Evolutionary conservation across 306 rosid species (phyloP).

Genomic region (Cicer bijugum): DNA sequence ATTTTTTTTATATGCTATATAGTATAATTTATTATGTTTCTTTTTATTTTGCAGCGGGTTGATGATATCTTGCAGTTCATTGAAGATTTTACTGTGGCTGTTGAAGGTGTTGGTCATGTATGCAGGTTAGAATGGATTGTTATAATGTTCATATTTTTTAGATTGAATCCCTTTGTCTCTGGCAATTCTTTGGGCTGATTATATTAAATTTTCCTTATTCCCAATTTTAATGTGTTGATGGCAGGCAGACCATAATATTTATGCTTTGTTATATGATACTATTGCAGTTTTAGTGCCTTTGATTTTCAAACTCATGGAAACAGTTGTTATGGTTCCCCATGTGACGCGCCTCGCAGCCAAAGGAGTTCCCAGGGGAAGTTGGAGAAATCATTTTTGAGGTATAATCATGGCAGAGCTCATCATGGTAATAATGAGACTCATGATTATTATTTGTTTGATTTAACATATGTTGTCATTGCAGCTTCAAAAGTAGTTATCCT

Average conservation of each 20-base stretch:
- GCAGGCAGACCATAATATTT: background rate
- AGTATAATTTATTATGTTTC: conserved; percentile 25
- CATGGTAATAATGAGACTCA: background rate
- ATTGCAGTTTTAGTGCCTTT: conserved; percentile 74
- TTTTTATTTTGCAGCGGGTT: conserved; percentile 70
- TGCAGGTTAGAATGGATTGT: conserved; percentile 67
- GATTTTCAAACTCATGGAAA: conserved; percentile 85
- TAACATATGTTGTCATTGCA: conserved; percentile 49
- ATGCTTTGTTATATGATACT: conserved; percentile 28
- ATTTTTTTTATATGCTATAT: conserved; percentile 1
- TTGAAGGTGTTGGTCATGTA: conserved; percentile 97
- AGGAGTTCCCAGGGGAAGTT: conserved; percentile 97
- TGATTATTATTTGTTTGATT: conserved; percentile 33
- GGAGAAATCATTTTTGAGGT: conserved; percentile 98
- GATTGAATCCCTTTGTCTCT: conserved; percentile 11
- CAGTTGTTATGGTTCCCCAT: conserved; percentile 72
- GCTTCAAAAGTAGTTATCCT: conserved; percentile 81
- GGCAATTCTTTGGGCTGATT: background rate
- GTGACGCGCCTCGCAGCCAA: conserved; percentile 49
- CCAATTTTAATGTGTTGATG: background rate
- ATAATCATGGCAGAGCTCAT: conserved; percentile 37
- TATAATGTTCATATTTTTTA: conserved; percentile 10
- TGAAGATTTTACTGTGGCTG: conserved; percentile 70
- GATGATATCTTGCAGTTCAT: conserved; percentile 88
- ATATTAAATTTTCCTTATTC: conserved; percentile 2